These are phyloP conservation scores for Seminavis robusta DNA, from an alignment of 108 stramenopile genomes.

Conservation along the genomic window DNA sequence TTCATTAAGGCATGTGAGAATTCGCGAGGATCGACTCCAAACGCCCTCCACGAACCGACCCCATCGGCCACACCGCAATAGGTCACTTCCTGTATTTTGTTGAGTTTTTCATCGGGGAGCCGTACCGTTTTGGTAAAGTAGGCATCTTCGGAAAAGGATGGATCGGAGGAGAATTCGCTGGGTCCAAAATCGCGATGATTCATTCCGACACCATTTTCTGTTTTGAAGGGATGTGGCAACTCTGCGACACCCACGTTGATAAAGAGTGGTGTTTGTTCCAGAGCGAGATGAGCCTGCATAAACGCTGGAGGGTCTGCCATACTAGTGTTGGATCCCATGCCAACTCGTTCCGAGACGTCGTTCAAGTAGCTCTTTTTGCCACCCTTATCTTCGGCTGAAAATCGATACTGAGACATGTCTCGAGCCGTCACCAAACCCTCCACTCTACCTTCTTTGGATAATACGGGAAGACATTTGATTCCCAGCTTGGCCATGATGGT, in stretches of 20 bases:
- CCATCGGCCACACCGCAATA: slow-evolving; percentile 96
- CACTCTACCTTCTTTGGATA: slow-evolving; percentile 71
- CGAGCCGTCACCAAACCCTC: slow-evolving; percentile 87
- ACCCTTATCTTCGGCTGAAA: slow-evolving; percentile 77
- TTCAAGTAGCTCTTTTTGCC: slow-evolving; percentile 90
- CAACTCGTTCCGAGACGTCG: slow-evolving; percentile 87
- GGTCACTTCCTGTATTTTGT: slow-evolving; percentile 51
- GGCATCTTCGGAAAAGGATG: slow-evolving; percentile 87
- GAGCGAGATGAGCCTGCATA: slow-evolving; percentile 55
- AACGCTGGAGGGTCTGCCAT: slow-evolving; percentile 86
- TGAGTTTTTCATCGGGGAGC: slow-evolving; percentile 62
- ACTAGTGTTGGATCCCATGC: slow-evolving; percentile 70
- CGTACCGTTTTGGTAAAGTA: slow-evolving; percentile 54
- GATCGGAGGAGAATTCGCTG: slow-evolving; percentile 53
- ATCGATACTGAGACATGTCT: slow-evolving; percentile 86
- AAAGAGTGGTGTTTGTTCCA: slow-evolving; percentile 69
- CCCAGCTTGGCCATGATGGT: slow-evolving; percentile 85
- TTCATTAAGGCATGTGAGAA: slow-evolving; percentile 87
- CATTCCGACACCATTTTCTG: slow-evolving; percentile 55
- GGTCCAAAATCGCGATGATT: slow-evolving; percentile 56
- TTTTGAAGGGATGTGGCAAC: slow-evolving; percentile 94
- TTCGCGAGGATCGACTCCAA: slow-evolving; percentile 89
- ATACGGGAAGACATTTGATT: slow-evolving; percentile 90
- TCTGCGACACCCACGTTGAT: slow-evolving; percentile 74
- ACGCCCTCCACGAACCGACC: slow-evolving; percentile 95